These are phyloP conservation scores for Penicillium sp. DNA, from an alignment of 2,329 filamentous ascomycete species.

Conservation along the genomic window DNA sequence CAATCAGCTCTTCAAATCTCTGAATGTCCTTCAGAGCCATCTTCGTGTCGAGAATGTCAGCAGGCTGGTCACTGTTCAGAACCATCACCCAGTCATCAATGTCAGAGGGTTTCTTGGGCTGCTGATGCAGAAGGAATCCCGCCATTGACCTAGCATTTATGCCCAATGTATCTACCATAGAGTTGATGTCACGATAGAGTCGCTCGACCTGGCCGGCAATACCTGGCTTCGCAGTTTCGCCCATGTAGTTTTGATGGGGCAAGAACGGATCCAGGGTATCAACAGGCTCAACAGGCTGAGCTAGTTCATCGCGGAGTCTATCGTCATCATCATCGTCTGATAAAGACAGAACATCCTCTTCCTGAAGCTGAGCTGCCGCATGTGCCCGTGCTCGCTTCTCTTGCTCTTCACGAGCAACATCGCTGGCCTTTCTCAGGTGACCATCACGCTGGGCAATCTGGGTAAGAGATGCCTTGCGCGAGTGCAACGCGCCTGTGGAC, in stretches of 20 bases:
- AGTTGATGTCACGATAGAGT: constrained; percentile 54
- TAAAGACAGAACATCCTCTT: constrained; percentile 37
- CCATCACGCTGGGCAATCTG: constrained; percentile 33
- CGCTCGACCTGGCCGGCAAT: constrained; percentile 51
- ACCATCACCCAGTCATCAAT: constrained; percentile 48
- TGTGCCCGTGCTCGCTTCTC: constrained; percentile 31
- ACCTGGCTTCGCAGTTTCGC: constrained; percentile 45
- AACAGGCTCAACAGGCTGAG: constrained; percentile 42
- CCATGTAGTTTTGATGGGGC: constrained; percentile 47
- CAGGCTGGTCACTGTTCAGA: constrained; percentile 51
- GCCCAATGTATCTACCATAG: constrained; percentile 90
- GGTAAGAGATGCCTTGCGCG: constrained; percentile 39
- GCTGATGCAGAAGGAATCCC: constrained; percentile 53
- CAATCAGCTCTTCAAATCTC: constrained; percentile 63
- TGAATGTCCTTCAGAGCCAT: constrained; percentile 76
- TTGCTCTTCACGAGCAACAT: constrained; percentile 27
- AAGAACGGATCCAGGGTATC: constrained; percentile 49
- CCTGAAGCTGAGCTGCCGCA: constrained; percentile 31
- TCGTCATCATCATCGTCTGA: constrained; percentile 50
- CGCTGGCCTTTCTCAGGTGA: constrained; percentile 23
- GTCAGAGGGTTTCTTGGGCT: constrained; percentile 45
- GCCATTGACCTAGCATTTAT: constrained; percentile 71
- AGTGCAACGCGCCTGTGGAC: constrained; percentile 39
- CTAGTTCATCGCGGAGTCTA: constrained; percentile 44
- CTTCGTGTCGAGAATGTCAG: constrained; percentile 66